Percentiles rank a stretch among this genome's conserved stretches.
These are phyloP conservation scores for Salix udensis DNA, from an alignment of 345 rosid species.

Conservation along the genomic window DNA sequence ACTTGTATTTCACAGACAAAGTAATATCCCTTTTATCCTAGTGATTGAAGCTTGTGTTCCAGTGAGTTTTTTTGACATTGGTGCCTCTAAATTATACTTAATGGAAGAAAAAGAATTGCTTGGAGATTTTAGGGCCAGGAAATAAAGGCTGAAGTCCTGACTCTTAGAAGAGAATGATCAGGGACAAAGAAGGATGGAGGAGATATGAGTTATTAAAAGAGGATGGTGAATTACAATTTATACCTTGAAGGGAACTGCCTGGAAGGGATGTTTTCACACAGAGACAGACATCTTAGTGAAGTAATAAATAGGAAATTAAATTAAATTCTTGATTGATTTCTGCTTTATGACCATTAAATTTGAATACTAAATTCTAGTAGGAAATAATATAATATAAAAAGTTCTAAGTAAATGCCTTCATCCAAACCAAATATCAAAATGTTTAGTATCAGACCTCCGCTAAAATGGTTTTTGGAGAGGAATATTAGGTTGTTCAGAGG, in stretches of 20 bases:
- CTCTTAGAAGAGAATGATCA: background rate
- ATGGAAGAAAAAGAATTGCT: background rate
- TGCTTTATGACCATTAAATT: background rate
- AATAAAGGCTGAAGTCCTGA: background rate
- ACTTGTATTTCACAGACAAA: background rate
- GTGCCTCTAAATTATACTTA: background rate
- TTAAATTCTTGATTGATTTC: background rate
- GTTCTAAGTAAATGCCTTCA: background rate
- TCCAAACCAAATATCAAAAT: background rate
- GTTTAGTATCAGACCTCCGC: background rate
- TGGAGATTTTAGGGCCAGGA: background rate
- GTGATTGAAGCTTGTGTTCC: background rate
- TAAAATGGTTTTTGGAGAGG: background rate
- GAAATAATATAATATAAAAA: background rate
- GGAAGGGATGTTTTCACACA: background rate
- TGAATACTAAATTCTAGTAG: background rate
- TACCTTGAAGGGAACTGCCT: background rate
- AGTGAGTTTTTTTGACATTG: background rate
- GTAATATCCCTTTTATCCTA: background rate
- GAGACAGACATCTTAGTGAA: background rate
- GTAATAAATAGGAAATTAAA: background rate
- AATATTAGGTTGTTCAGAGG: background rate
- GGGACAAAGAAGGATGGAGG: background rate
- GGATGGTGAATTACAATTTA: background rate
- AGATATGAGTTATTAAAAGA: background rate